Evolutionary conservation across 768 basidiomycete genomes (phyloP), one percentile per base, ranked within the genome.

Genomic region (Gymnopilus dilepis): DNA sequence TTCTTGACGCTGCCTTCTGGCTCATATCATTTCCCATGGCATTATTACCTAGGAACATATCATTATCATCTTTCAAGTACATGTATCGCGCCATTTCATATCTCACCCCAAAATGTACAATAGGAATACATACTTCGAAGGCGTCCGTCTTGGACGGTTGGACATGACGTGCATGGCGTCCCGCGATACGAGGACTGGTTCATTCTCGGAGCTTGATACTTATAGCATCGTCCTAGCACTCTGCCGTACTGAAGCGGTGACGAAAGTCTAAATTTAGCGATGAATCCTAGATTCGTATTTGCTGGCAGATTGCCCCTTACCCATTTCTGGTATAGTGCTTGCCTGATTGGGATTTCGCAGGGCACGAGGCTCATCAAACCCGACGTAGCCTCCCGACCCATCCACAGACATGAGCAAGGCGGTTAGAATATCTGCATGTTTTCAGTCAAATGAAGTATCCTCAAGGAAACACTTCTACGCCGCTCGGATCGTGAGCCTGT

Each of bases 1-100:
- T 15, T 40, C 4, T 38, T 15, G 21, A 54, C 15, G 47, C 17
- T 30, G 28, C 7, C 11, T 50, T 9, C 28, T 12, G 28, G 28
- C 28, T 17, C 47, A 37, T 31, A 28, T 28, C 28, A 28, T n/a
- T 50, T 47, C 19, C 15, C 17, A 50, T 4, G 47, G 34, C 28
- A 54, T 38, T 50, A 38, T 24, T 24, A 54, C 6, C 34, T 54
- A 54, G 52, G 37, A 38, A 37, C 52, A 54, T 26, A 54, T 54
- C 21, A 26, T 38, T 26, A 50, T 50, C 13, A 30, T 19, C n/a
- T 50, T 31, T 17, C 47, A 31, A 28, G 13, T 50, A 50, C 47
- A n/a, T 3, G 47, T 31, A 50, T 50, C 47, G 4, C 28, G 12
- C 22, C 30, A 6, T 50, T n/a, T n/a, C n/a, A n/a, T 50, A 50